Conservation (phyloP, 352 stramenopile genomes). For the Lagenidium giganteum region DNA sequence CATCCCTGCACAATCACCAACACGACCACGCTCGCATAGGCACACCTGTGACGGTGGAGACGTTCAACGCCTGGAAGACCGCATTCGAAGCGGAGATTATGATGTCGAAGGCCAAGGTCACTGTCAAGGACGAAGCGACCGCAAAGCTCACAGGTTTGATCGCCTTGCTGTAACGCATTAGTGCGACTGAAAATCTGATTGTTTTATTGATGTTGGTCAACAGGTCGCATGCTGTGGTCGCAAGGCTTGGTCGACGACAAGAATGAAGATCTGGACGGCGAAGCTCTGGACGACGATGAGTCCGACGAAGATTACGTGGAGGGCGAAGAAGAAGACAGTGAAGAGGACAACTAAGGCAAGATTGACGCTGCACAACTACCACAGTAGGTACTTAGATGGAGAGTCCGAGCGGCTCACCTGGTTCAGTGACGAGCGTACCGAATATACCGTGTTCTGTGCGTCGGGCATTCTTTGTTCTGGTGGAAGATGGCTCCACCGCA, state of each 20-base stretch:
- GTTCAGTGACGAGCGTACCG: too few species aligned
- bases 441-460: too few species aligned
- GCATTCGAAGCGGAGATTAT: slow-evolving; percentile 73
- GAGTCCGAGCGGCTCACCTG: too few species aligned
- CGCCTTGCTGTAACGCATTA: not conserved
- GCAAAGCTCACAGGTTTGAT: slow-evolving; percentile 82
- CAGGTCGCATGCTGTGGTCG: slow-evolving; percentile 63
- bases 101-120: slow-evolving; percentile 29
- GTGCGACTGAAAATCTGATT: not conserved
- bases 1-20: too few species aligned
- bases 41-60: slow-evolving; percentile 76
- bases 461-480: too few species aligned
- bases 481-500: too few species aligned
- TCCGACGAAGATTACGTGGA: slow-evolving; percentile 33
- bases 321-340: slow-evolving; percentile 37
- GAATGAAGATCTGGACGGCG: slow-evolving; percentile 39
- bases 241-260: slow-evolving; percentile 65
- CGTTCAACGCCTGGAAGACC: slow-evolving; percentile 64
- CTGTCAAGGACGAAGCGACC: slow-evolving; percentile 57
- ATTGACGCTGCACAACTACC: slow-evolving; percentile 22
- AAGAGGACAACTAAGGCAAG: slow-evolving; percentile 27
- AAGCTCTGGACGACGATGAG: slow-evolving; percentile 40
- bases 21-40: slow-evolving; percentile 30
- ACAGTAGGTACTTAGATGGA: too few species aligned
- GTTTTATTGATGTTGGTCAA: not conserved